Percentiles rank a stretch among this genome's conserved stretches.
phyloP scores from a whole-genome alignment of 768 basidiomycete species.

The Astraeus odoratus region DNA sequence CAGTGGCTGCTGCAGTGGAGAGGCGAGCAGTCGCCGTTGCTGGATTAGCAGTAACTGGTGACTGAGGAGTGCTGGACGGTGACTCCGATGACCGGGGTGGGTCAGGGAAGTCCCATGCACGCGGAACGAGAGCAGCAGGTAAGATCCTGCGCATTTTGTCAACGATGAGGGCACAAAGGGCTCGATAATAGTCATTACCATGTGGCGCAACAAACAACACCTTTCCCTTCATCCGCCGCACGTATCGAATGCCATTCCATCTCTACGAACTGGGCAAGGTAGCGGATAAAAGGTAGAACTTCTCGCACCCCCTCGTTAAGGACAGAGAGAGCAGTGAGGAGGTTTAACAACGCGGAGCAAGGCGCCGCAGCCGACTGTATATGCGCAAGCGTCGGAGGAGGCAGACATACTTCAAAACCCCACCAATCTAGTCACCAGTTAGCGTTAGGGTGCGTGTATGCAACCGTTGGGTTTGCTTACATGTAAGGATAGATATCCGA shows the following conservation, averaged over 20 bases:
- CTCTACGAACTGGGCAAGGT: constrained; percentile 73
- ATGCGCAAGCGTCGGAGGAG: constrained; percentile 58
- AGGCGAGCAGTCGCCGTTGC: constrained; percentile 17
- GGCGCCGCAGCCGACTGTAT: constrained; percentile 59
- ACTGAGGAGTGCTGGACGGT: constrained; percentile 9
- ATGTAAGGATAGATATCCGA: constrained; percentile 72
- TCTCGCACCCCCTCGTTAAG: constrained; percentile 73
- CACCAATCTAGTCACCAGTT: constrained; percentile 64
- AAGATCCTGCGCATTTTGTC: constrained; percentile 46
- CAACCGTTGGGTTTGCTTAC: constrained; percentile 35
- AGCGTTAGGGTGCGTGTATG: constrained; percentile 5
- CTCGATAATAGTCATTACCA: constrained; percentile 42
- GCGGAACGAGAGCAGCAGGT: constrained; percentile 72
- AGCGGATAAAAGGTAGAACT: constrained; percentile 78
- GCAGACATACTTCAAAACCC: constrained; percentile 76
- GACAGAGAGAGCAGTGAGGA: constrained; percentile 65
- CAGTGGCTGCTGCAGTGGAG: constrained; percentile 20
- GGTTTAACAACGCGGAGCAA: constrained; percentile 52
- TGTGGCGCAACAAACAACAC: constrained; percentile 86
- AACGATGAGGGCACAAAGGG: neutral
- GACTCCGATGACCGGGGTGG: constrained; percentile 28
- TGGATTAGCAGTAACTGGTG: constrained; percentile 5
- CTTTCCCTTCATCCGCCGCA: constrained; percentile 57
- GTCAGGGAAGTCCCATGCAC: constrained; percentile 71
- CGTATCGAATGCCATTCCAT: constrained; percentile 65